phyloP scores from a whole-genome alignment of 1,284 basidiomycete genomes.

The Cryptococcus amylolentus region DNA sequence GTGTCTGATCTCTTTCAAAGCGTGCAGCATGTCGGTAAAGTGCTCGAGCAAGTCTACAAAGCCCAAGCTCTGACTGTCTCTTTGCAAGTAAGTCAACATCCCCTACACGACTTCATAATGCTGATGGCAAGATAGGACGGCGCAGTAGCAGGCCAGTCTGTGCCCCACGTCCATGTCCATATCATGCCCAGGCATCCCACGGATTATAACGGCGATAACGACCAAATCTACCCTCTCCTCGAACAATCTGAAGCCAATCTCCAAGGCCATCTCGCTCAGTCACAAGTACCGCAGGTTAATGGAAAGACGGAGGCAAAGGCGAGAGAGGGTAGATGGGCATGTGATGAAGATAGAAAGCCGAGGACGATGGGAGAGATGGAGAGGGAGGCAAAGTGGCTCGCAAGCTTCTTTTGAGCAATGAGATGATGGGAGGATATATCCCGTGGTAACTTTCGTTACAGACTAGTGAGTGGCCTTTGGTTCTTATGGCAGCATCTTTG shows the following conservation, averaged over 20 bases:
- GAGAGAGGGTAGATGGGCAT: conserved; percentile 51
- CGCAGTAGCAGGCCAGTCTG: conserved; percentile 74
- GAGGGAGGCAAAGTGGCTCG: conserved; percentile 66
- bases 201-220: conserved; percentile 61
- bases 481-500: neutral
- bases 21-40: conserved; percentile 56
- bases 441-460: too few species aligned
- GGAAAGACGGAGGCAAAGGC: conserved; percentile 4
- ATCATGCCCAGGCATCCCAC: conserved; percentile 68
- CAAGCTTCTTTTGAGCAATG: conserved; percentile 52
- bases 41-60: conserved; percentile 49
- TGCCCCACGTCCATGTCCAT: conserved; percentile 89
- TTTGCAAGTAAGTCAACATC: conserved; percentile 61
- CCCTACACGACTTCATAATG: neutral
- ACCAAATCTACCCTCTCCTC: conserved; percentile 72
- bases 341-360: conserved; percentile 65
- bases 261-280: neutral
- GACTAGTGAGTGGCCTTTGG: neutral
- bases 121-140: conserved; percentile 62
- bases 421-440: too few species aligned
- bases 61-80: conserved; percentile 67
- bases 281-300: neutral
- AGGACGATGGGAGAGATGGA: conserved; percentile 71
- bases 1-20: conserved; percentile 71
- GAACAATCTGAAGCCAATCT: conserved; percentile 60